Evolutionary conservation across 345 rosid genomes (phyloP).

Genomic region (Citrus reticulata): DNA sequence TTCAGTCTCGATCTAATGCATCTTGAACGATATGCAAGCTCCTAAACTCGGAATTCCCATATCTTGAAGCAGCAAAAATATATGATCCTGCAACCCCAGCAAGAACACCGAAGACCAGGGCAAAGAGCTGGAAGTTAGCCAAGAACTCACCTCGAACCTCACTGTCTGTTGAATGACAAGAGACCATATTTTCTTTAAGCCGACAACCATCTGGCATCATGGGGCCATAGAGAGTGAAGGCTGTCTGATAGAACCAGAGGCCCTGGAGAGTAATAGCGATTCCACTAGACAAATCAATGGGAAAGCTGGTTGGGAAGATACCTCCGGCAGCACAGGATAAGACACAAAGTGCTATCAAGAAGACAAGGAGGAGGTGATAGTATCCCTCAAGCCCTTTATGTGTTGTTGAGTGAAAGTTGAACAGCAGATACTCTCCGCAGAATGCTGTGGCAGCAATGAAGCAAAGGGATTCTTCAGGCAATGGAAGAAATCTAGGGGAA

Average conservation of each 20-base stretch:
- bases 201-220: conserved; percentile 87
- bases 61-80: conserved; percentile 58
- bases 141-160: conserved; percentile 76
- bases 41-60: conserved; percentile 26
- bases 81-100: conserved; percentile 56
- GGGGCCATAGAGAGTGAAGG: conserved; percentile 90
- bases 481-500: conserved; percentile 49
- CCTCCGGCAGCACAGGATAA: conserved; percentile 67
- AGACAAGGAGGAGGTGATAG: conserved; percentile 89
- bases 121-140: conserved; percentile 80
- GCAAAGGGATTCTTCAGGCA: conserved; percentile 77
- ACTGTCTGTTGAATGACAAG: conserved; percentile 48
- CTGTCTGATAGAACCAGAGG: conserved; percentile 97
- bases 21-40: conserved; percentile 24
- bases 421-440: conserved; percentile 73
- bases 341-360: conserved; percentile 67
- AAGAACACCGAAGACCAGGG: conserved; percentile 59
- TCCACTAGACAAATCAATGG: conserved; percentile 67
- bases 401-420: conserved; percentile 91
- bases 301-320: conserved; percentile 71
- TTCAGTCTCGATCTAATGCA: conserved; percentile 16
- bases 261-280: conserved; percentile 89
- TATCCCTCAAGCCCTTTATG: conserved; percentile 97
- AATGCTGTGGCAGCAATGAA: conserved; percentile 78
- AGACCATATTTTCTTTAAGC: conserved; percentile 40